Conservation (phyloP, 768 basidiomycete species). For the Mycena belliarum region DNA sequence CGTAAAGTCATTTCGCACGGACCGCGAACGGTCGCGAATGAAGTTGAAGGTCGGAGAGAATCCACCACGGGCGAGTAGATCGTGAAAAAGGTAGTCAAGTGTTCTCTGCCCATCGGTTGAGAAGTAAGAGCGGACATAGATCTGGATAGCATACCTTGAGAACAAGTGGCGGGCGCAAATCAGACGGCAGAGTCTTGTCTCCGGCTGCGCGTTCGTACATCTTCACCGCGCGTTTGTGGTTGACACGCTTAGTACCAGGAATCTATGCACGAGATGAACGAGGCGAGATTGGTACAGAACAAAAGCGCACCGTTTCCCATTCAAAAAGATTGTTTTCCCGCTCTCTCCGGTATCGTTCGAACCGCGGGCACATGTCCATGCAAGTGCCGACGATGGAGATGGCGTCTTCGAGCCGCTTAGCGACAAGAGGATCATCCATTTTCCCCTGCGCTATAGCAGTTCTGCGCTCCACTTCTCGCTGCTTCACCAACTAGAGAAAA, state of each 20-base stretch:
- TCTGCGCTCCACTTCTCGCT: constrained; percentile 70
- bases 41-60: constrained; percentile 76
- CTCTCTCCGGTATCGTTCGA: constrained; percentile 89
- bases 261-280: constrained; percentile 54
- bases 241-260: constrained; percentile 81
- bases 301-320: constrained; percentile 76
- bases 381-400: constrained; percentile 94
- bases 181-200: constrained; percentile 88
- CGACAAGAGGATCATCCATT: constrained; percentile 83
- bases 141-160: constrained; percentile 59
- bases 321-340: constrained; percentile 84
- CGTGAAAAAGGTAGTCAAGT: constrained; percentile 89
- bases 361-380: constrained; percentile 91
- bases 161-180: constrained; percentile 83
- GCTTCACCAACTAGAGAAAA: constrained; percentile 60
- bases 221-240: constrained; percentile 88
- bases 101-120: constrained; percentile 55
- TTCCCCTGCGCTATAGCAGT: constrained; percentile 78
- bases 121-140: constrained; percentile 3
- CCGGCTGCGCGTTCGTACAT: constrained; percentile 94
- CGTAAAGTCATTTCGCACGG: constrained; percentile 91
- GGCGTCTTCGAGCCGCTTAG: constrained; percentile 83
- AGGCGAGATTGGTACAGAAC: constrained; percentile 6
- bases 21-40: constrained; percentile 88
- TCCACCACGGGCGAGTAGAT: constrained; percentile 69